phyloP scores from a whole-genome alignment of 2,329 filamentous ascomycete genomes.

The Fusarium sp. region DNA sequence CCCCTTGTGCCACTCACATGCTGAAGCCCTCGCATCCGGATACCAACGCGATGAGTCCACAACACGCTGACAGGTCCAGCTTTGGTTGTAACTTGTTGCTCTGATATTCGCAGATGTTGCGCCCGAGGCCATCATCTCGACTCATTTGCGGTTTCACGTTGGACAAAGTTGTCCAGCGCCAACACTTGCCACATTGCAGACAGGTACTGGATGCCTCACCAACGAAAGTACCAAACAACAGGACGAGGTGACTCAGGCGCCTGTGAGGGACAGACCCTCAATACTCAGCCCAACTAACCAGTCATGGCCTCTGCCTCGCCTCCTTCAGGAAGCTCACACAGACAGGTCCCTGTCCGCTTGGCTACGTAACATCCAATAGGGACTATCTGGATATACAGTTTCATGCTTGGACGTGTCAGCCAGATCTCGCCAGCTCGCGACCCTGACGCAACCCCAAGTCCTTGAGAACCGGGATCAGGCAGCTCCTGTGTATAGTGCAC shows the following conservation, averaged over 20 bases:
- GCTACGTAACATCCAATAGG: slow-evolving; percentile 22
- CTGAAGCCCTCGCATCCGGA: slow-evolving; percentile 22
- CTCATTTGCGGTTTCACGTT: background rate
- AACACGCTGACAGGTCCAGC: slow-evolving; percentile 6
- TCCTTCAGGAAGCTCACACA: slow-evolving; percentile 5
- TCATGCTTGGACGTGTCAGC: slow-evolving; percentile 23
- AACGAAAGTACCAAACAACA: slow-evolving; percentile 8
- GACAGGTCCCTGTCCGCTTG: slow-evolving; percentile 4
- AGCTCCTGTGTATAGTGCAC: slow-evolving; percentile 28
- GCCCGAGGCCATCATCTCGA: slow-evolving; percentile 5
- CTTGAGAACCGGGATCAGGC: slow-evolving; percentile 23
- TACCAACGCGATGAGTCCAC: background rate
- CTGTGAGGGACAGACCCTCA: slow-evolving; percentile 5
- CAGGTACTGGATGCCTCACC: background rate
- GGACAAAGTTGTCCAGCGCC: slow-evolving; percentile 28
- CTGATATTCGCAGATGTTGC: background rate
- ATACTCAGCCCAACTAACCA: slow-evolving; percentile 8
- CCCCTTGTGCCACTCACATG: slow-evolving; percentile 35
- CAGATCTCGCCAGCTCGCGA: slow-evolving; percentile 27
- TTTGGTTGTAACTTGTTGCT: background rate
- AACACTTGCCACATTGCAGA: slow-evolving; percentile 15
- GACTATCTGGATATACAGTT: slow-evolving; percentile 16
- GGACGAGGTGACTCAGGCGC: slow-evolving; percentile 33
- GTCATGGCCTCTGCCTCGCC: slow-evolving; percentile 19
- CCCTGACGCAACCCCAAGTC: slow-evolving; percentile 27